Evolutionary conservation across 2,329 filamentous ascomycete genomes (phyloP).

Genomic region (Chaetomiaceae sp.): DNA sequence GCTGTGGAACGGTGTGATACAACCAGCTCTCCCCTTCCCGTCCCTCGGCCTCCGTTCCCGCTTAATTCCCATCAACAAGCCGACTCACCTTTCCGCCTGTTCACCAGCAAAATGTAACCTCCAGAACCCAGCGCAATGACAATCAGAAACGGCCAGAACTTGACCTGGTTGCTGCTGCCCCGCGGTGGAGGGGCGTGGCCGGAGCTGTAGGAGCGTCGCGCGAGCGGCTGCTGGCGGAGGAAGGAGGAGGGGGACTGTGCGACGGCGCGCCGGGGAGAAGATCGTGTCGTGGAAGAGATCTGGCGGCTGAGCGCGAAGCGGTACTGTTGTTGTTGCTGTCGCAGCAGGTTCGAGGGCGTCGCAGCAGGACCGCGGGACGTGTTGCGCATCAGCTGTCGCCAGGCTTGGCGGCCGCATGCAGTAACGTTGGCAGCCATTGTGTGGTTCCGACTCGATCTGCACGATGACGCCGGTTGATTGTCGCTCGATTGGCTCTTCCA

Average conservation of each 20-base stretch:
- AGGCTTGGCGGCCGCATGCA: constrained; percentile 25
- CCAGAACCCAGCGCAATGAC: constrained; percentile 46
- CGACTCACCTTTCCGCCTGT: constrained; percentile 45
- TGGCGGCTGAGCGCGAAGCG: constrained; percentile 10
- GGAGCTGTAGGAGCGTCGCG: constrained; percentile 27
- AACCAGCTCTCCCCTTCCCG: neutral
- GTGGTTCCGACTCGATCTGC: constrained; percentile 7
- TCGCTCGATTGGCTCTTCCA: neutral
- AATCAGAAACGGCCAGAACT: constrained; percentile 55
- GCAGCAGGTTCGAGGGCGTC: constrained; percentile 10
- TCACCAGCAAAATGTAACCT: constrained; percentile 48
- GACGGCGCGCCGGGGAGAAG: constrained; percentile 1
- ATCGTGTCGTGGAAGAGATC: constrained; percentile 6
- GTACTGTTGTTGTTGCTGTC: constrained; percentile 11
- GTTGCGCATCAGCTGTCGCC: constrained; percentile 26
- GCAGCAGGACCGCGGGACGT: neutral
- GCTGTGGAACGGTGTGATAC: neutral
- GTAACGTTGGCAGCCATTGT: constrained; percentile 20
- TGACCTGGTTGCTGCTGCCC: constrained; percentile 34
- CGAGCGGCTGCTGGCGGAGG: constrained; percentile 12
- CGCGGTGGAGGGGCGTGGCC: constrained; percentile 14
- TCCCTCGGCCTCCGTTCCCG: neutral
- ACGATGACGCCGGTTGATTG: constrained; percentile 10
- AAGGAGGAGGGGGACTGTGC: constrained; percentile 4
- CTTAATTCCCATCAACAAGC: neutral